A percentile compares a stretch with the other conserved stretches of the same genome.
These are phyloP conservation scores for Chalara sp. DNA, from an alignment of 2,329 filamentous ascomycete species.

Conservation along the genomic window DNA sequence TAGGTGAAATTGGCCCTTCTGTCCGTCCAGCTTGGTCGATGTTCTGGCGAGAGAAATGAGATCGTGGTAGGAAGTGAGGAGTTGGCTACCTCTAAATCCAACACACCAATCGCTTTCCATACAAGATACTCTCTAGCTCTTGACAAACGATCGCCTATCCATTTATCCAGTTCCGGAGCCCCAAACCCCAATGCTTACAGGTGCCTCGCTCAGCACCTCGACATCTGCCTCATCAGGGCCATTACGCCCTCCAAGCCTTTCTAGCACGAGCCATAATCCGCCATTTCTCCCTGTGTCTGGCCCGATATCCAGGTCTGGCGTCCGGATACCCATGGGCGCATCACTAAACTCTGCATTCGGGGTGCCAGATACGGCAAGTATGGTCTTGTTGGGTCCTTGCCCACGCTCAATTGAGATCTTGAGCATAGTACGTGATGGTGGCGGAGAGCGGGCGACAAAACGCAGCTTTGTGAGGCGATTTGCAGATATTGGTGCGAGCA, in stretches of 20 bases:
- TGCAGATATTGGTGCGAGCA: constrained; percentile 29
- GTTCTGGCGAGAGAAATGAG: no score
- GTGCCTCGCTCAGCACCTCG: constrained; percentile 37
- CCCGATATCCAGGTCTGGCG: constrained; percentile 67
- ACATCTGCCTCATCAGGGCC: constrained; percentile 44
- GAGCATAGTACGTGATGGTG: constrained; percentile 40
- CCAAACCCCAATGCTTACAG: constrained; percentile 28
- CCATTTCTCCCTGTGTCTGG: constrained; percentile 49
- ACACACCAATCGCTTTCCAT: no score
- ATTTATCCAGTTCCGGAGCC: constrained; percentile 20
- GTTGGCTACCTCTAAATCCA: no score
- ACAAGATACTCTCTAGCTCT: no score
- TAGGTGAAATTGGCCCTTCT: no score
- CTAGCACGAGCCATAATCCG: constrained; percentile 74
- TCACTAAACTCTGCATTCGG: constrained; percentile 67
- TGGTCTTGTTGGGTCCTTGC: constrained; percentile 58
- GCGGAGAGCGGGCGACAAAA: constrained; percentile 13
- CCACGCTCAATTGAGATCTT: constrained; percentile 69
- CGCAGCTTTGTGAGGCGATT: constrained; percentile 17
- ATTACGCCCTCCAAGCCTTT: constrained; percentile 56
- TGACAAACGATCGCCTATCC: not conserved
- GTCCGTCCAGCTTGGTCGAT: no score
- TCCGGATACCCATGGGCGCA: constrained; percentile 56
- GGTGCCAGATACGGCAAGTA: constrained; percentile 55
- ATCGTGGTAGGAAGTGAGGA: no score